Percentiles rank a stretch among this genome's conserved stretches.
These are phyloP conservation scores for Fennellomyces sp. DNA, from an alignment of 371 early-diverging fungal species.

Conservation along the genomic window DNA sequence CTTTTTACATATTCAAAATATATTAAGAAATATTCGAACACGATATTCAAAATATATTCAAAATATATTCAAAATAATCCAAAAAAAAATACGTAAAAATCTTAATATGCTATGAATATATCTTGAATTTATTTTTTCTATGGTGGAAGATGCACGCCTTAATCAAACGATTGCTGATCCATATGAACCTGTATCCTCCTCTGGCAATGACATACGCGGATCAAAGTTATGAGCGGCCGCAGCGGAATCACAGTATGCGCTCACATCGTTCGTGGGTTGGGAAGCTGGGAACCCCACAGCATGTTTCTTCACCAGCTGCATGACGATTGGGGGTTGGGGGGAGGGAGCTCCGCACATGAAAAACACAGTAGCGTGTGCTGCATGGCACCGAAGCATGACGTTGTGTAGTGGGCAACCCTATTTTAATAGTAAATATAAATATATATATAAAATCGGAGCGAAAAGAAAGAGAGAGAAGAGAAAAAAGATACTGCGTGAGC, in stretches of 20 bases:
- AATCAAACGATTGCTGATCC: slow-evolving; percentile 8
- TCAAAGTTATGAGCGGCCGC: not conserved
- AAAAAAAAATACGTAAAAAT: not conserved
- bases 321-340: not conserved
- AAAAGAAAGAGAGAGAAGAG: not conserved
- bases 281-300: not conserved
- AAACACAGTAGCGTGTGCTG: not conserved
- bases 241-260: not conserved
- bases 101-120: no score
- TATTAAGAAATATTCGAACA: no score
- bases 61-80: no score
- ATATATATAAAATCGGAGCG: not conserved
- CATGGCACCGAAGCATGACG: not conserved
- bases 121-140: no score
- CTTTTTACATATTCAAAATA: no score
- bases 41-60: no score
- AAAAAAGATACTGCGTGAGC: not conserved
- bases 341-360: not conserved
- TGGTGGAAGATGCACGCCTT: slow-evolving; percentile 3
- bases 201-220: slow-evolving; percentile 3
- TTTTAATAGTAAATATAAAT: not conserved
- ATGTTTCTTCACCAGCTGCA: not conserved
- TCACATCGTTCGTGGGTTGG: not conserved
- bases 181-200: slow-evolving; percentile 14
- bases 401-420: not conserved